Base-by-base conservation (phyloP, 140 eudicot species). In the Cichorium intybus region DNA sequence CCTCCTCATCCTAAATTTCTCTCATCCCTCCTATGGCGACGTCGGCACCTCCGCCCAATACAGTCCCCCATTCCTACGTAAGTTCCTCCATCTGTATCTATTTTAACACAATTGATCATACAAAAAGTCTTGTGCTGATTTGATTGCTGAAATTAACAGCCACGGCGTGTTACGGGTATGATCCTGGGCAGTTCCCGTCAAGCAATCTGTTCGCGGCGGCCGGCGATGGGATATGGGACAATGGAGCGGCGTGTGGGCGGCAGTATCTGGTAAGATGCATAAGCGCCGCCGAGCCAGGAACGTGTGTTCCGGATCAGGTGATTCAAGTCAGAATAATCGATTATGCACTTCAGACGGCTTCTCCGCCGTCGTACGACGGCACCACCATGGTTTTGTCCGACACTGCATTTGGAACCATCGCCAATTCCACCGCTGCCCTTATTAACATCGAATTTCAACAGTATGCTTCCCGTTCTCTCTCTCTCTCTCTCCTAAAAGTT, bases 221-320 rank as follows among this genome's bases (percentile, higher is more conserved):
- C 0, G 92, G 92, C 8, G 82, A 72, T 10, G 93, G 85, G 14
- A 85, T 81, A 15, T 85, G 92, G 92, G 87, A 81, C 68, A 79
- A 85, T 64, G 88, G 93, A 6, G 93, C 93, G 0, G 74, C 93
- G 10, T 81, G 88, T 41, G 92, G 92, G 34, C 70, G 87, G 14
- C 88, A 75, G 51, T 85, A 85, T 45, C 57, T 85, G 80, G 92
- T 81, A 39, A 75, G 78, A 58, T 85, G 93, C 47, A 81, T 81
- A 39, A 85, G 93, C 24, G 88, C 87, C 3, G 53, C 56, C 2
- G 66, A 16, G 7, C 71, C 76, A 0, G 72, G 75, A 18, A 79
- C 81, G n/a, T 85, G 93, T 68, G 48, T 64, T 21, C 52, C 31
- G 1, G 82, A 50, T 16, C 59, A 69, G 48, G 71, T 82, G 31